Conservation (phyloP, 306 rosid species). For the Parietaria judaica region DNA sequence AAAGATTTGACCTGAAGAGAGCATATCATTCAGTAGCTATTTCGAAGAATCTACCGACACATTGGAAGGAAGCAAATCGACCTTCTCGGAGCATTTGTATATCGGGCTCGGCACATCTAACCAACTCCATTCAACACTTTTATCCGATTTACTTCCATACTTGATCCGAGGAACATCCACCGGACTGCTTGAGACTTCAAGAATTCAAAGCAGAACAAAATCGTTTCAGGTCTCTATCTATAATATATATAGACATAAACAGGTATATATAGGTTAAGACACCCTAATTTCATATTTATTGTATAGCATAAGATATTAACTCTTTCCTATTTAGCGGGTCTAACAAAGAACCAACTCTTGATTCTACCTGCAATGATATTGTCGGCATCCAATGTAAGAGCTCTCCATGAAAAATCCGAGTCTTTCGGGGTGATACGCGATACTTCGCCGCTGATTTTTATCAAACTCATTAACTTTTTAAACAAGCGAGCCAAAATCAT, state of each 20-base stretch:
- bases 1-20: constrained; percentile 58
- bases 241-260: background rate
- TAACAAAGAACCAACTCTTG: constrained; percentile 10
- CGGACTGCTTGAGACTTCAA: constrained; percentile 82
- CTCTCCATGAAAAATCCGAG: constrained; percentile 71
- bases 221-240: constrained; percentile 3
- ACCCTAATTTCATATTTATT: too few species aligned
- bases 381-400: constrained; percentile 68
- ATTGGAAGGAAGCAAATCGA: constrained; percentile 25
- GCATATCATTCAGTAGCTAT: background rate
- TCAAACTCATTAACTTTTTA: constrained; percentile 1
- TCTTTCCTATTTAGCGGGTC: background rate
- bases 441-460: constrained; percentile 58
- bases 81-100: constrained; percentile 68
- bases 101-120: constrained; percentile 49
- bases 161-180: constrained; percentile 77
- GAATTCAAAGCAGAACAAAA: constrained; percentile 16
- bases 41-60: too few species aligned
- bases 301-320: too few species aligned
- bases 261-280: too few species aligned
- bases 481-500: constrained; percentile 2
- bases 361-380: constrained; percentile 71
- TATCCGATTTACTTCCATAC: constrained; percentile 52
- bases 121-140: constrained; percentile 64
- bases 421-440: constrained; percentile 50